Base-by-base conservation (phyloP, 495 filamentous ascomycete species). In the Neurospora africana region DNA sequence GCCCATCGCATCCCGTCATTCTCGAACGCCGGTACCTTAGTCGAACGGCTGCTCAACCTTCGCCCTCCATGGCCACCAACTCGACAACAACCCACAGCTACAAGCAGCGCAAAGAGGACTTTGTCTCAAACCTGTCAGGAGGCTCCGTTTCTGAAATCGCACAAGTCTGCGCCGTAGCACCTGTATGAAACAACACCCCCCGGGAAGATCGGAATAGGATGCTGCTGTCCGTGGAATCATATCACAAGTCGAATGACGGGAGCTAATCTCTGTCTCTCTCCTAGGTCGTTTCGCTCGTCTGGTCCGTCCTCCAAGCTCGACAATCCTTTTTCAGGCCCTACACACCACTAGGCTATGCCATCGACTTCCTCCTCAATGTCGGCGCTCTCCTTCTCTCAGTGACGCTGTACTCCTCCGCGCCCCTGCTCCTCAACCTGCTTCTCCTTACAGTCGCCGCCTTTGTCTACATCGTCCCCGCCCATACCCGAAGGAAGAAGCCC, bases 101-200 rank as follows among this genome's bases (percentile, higher is more conserved):
- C 83, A 99, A 98, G 83, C 87, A 90, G 69, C 86, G 89, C 69
- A 99, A 98, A 80, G 94, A 97, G 85, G 93, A 92, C 71, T 97
- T 97, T 78, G 95, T 99, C 75, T 97, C 95, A 23, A 91, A 93
- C 78, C 89, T 97, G 39, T 89, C 90, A n/a, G 95, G 95, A 43
- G 93, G 95, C 44, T 84, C 87, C 17, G 90, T 98, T 68, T 78
- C 83, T 36, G 95, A 99, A 78, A 95, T 99, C 82, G 94, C 97
- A 75, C 84, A 86, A 72, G 91, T 98, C 67, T 92, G 91, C 44
- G 86, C 91, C 7, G 90, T 95, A 69, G 93, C 93, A 76, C 90
- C 95, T 72, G 95, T 98, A 87, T 76, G 89, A 81, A 43, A 68
- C 36, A 10, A 72, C 74, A 44, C 17, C n/a, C 69, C 37, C 21